Base-by-base conservation (phyloP, 805 yeast species). In the Danielia reshetovae region DNA sequence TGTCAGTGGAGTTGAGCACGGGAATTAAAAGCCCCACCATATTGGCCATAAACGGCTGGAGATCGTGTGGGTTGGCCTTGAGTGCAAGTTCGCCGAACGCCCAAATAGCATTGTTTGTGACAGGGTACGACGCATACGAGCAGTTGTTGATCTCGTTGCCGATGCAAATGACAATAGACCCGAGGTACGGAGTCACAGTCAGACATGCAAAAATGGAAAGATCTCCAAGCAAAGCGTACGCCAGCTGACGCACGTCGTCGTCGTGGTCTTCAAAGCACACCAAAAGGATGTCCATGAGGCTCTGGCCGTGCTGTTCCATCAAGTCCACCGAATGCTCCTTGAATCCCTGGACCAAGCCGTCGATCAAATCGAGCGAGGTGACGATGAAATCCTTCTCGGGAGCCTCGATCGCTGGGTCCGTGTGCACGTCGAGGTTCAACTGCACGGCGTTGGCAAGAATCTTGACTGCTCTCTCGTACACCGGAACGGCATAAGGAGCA, bases 361-460 rank as follows among this genome's bases (percentile, higher is more conserved):
- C 97, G 19, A 93, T 73, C 49, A 93, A 70, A 54, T 93, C 98
- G 25, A 93, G 57, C 1, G 96, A 77, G 1, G 97, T 86, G 22
- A 90, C 87, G 39, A 86, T 73, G 49, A 89, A 88, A 57, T 89
- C 97, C 52, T 82, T 85, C 52, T 93, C 97, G 0, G 96, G 95
- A 1, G 84, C 77, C 18, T 75, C 79, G 30, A 79, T 68, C 8
- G 68, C 65, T 7, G 93, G 88, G 52, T 87, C 81, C 15, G 73
- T 68, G 21, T 74, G 74, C 24, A 81, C 74, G 42, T 77, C 68
- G 46, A 73, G 77, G 40, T 81, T 87, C 45, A 76, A 65, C 34
- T 81, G 79, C 7, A 90, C 72, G 51, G 87, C 81, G 37, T 74
- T 73, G 18, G 74, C 63, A 32, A 93, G 64, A 29, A 93, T 85